phyloP scores from a whole-genome alignment of 1,139 yeast species.

The Wickerhamomyces sp. region DNA sequence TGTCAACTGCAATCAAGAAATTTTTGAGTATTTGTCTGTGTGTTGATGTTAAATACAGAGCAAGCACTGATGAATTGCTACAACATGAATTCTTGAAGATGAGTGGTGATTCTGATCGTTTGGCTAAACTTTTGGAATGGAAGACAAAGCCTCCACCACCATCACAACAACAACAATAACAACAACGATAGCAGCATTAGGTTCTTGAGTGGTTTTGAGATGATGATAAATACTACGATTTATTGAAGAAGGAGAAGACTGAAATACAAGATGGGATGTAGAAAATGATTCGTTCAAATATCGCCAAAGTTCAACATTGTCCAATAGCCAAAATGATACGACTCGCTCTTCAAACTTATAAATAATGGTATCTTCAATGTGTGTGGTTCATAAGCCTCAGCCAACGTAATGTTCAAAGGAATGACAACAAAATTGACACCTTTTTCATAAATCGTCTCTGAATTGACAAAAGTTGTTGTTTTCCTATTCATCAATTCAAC shows the following conservation, averaged over 20 bases:
- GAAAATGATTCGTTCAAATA: too few species aligned
- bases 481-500: conserved; percentile 24
- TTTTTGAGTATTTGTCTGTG: conserved; percentile 89
- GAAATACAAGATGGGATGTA: too few species aligned
- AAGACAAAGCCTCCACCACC: conserved; percentile 27
- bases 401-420: conserved; percentile 11
- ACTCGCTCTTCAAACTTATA: conserved; percentile 12
- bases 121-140: conserved; percentile 72
- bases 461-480: conserved; percentile 6
- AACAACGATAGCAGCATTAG: too few species aligned
- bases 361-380: conserved; percentile 13
- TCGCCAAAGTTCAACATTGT: conserved; percentile 5
- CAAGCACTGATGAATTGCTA: conserved; percentile 81
- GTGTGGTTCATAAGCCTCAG: neutral
- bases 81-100: conserved; percentile 72
- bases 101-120: conserved; percentile 64
- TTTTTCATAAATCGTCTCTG: conserved; percentile 14
- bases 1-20: conserved; percentile 76
- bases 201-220: too few species aligned
- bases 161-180: too few species aligned
- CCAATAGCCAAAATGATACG: conserved; percentile 17
- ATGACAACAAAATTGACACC: conserved; percentile 16
- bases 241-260: too few species aligned
- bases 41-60: conserved; percentile 90
- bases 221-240: too few species aligned